Evolutionary conservation across 495 filamentous ascomycete genomes (phyloP), one percentile per base, ranked within the genome.

Genomic region (Rhizodiscina lignyota): DNA sequence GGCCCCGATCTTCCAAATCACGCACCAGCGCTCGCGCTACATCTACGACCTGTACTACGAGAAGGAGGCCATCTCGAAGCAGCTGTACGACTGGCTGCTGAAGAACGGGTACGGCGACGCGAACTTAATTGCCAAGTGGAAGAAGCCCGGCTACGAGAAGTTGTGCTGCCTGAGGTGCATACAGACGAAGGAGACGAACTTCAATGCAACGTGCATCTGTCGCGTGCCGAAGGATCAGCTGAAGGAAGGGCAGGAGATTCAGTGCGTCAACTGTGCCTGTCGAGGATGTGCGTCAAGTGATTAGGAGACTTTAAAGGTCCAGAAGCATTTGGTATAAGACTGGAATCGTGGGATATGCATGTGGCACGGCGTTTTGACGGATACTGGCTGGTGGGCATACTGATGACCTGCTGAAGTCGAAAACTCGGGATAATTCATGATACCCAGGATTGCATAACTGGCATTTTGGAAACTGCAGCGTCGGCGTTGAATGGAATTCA

Each of bases 121-220:
- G 15, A 86, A 79, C 55, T 61, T 99, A 42, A 96, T 99, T 50
- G 89, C 89, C 12, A 96, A 99, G 61, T 99, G 89, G 89, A 99
- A 99, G 70, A 99, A 96, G 61, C 79, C 87, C 50, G 91, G 89
- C 16, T 99, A 99, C 58, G 89, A 96, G 60, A 94, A 96, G 74
- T 26, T 42, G 19, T 99, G 89, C 54, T 99, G 89, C 52, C 64
- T 94, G 35, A 77, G 84, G 42, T 99, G 89, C 58, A 84, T 99
- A 36, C 89, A 99, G 54, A 94, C 89, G 2, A 94, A 94, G 56
- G 91, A 99, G 66, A 94, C 87, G 17, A 96, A 96, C 56, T 96
- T 96, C 64, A 91, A 89, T 56, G 74, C 81, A 28, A 97, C 91
- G 2, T 99, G 89, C 53, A 87, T 99, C 46, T 99, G 89, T 55